A percentile compares a stretch with the other conserved stretches of the same genome.
Evolutionary conservation across 2,329 filamentous ascomycete genomes (phyloP).

Genomic region (Calonectria pauciramosa): DNA sequence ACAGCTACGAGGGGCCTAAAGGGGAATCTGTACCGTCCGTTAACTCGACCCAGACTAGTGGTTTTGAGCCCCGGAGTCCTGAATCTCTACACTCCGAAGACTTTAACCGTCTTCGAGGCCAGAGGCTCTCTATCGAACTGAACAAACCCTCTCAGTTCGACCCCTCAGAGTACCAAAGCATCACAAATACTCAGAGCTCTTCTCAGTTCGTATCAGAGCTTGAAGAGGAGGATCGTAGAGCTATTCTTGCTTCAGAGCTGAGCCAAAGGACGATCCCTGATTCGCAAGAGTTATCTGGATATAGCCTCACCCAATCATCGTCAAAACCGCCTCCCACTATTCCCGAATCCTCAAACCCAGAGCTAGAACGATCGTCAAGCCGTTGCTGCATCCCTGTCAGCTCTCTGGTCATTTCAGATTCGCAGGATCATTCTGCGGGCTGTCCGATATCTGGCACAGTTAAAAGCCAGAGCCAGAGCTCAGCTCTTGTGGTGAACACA

Average conservation of each 20-base stretch:
- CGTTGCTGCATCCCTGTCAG: conserved; percentile 16
- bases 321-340: conserved; percentile 15
- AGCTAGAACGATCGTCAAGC: conserved; percentile 19
- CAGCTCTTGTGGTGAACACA: conserved; percentile 4
- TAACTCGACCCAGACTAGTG: conserved; percentile 43
- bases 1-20: conserved; percentile 42
- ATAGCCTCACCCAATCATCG: conserved; percentile 35
- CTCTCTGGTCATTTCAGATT: conserved; percentile 38
- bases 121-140: conserved; percentile 48
- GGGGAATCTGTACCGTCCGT: conserved; percentile 50
- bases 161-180: conserved; percentile 52
- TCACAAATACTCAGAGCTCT: conserved; percentile 47
- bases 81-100: conserved; percentile 32
- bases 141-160: conserved; percentile 50
- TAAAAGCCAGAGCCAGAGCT: neutral
- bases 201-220: conserved; percentile 49
- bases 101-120: conserved; percentile 22
- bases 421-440: conserved; percentile 33
- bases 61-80: conserved; percentile 34
- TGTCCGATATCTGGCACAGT: conserved; percentile 17
- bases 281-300: conserved; percentile 56
- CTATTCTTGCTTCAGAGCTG: conserved; percentile 47
- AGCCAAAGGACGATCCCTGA: conserved; percentile 59
- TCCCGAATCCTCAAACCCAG: conserved; percentile 5
- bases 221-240: conserved; percentile 51